Conservation (phyloP, 202 grass and related monocot species). For the Digitaria exilis region DNA sequence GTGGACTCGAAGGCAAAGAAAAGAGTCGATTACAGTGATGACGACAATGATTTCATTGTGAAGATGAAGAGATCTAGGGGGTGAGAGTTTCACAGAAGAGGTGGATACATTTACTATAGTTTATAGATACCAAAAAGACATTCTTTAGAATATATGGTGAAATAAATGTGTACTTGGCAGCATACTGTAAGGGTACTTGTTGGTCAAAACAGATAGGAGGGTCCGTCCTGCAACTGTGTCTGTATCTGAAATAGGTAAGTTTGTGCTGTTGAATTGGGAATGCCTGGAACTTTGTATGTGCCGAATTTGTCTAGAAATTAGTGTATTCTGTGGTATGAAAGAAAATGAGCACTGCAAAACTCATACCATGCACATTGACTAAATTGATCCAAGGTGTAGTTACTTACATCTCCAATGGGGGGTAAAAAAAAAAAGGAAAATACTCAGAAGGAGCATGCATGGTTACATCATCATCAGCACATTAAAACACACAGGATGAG, state of each 20-base stretch:
- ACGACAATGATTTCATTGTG: constrained; percentile 69
- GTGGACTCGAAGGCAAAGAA: constrained; percentile 69
- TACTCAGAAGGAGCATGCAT: not conserved
- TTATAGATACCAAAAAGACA: not conserved
- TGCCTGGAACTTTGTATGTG: not conserved
- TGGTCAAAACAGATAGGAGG: not conserved
- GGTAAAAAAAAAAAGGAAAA: too few relatives aligned
- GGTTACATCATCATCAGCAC: not conserved
- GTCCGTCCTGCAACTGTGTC: not conserved
- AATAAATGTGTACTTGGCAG: not conserved
- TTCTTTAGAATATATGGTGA: not conserved
- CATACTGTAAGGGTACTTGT: not conserved
- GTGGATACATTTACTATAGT: not conserved
- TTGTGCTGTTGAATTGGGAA: not conserved
- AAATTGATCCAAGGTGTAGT: not conserved
- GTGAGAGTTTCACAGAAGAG: constrained; percentile 32
- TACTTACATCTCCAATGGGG: not conserved
- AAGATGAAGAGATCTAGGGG: constrained; percentile 62
- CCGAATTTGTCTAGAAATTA: not conserved
- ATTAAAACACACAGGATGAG: not conserved
- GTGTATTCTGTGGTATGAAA: not conserved
- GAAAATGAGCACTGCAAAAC: not conserved
- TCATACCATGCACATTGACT: not conserved
- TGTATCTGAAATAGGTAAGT: not conserved
- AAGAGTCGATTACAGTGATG: constrained; percentile 62